Evolutionary conservation across 2,329 filamentous ascomycete species (phyloP), one percentile per base, ranked within the genome.

Genomic region (Ramichloridium luteum): DNA sequence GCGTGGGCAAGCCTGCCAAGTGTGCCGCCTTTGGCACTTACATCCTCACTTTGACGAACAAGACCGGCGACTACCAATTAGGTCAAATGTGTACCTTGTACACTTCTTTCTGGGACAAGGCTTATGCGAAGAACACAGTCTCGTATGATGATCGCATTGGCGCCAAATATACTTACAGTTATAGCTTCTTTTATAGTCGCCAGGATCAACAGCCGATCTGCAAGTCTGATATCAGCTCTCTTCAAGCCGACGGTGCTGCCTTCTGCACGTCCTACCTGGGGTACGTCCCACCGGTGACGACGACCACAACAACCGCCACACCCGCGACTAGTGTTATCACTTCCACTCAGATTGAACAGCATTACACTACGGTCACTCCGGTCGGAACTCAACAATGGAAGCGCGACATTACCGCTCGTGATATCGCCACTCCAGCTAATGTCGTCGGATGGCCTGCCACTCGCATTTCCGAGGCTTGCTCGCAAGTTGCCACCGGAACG

Each of bases 381-480:
- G n/a, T n/a, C n/a, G n/a, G n/a, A n/a, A n/a, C n/a, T n/a, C n/a
- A n/a, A n/a, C n/a, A n/a, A n/a, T n/a, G n/a, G 20, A 23, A n/a
- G 20, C 20, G 20, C 20, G 20, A 8, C 8, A 8, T 23, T n/a
- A n/a, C n/a, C 8, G 20, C 20, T 8, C 20, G 20, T 23, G 20
- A 8, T n/a, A n/a, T 23, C n/a, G 20, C 20, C 8, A 23, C 20
- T 8, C 20, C 20, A 23, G 20, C 20, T n/a, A 23, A 23, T 23
- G 20, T 23, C n/a, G 20, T 23, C n/a, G 20, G 20, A 8, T 23
- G 20, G 20, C 20, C 20, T 23, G 20, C 20, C n/a, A 23, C 20
- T n/a, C 20, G 20, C 20, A 23, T 23, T n/a, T 23, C 20, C 20
- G 20, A 23, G 20, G 20, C 20, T n/a, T 23, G 20, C 20, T 23